Conservation (phyloP, 371 early-diverging fungal species). For the Nosema bombycis region DNA sequence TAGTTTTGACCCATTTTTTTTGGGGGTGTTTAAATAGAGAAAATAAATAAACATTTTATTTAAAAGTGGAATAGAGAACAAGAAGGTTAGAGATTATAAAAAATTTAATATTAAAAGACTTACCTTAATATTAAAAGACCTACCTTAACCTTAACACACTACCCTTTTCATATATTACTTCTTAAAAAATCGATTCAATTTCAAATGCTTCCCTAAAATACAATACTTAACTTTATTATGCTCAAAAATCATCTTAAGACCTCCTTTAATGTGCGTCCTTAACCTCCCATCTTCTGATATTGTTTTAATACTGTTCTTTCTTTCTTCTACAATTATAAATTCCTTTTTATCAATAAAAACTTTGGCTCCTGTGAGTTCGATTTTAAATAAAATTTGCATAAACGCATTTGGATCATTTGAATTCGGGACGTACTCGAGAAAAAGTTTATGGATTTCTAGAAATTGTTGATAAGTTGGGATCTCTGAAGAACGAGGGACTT, state of each 20-base stretch:
- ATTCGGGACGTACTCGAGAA: slow-evolving; percentile 13
- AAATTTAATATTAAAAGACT: no score
- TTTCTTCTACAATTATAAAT: slow-evolving; percentile 44
- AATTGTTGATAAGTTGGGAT: slow-evolving; percentile 25
- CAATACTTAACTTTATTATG: slow-evolving; percentile 28
- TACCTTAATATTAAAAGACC: no score
- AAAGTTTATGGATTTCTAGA: slow-evolving; percentile 11
- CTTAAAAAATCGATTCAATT: slow-evolving; percentile 42
- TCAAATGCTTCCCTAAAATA: slow-evolving; percentile 35
- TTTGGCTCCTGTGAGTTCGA: slow-evolving; percentile 44
- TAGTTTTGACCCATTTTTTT: slow-evolving; percentile 50
- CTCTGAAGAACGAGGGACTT: no score
- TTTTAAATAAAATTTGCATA: slow-evolving; percentile 28
- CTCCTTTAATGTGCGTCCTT: slow-evolving; percentile 30
- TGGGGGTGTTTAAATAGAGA: no score
- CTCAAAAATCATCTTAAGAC: slow-evolving; percentile 7
- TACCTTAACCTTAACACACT: no score
- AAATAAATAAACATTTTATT: no score
- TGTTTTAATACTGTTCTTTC: slow-evolving; percentile 38
- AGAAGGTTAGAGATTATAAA: no score
- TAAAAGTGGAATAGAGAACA: no score
- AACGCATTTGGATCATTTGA: slow-evolving; percentile 8
- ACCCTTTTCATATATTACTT: no score
- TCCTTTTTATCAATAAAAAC: slow-evolving; percentile 13
- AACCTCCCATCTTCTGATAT: slow-evolving; percentile 18